These are phyloP conservation scores for Platanthera guangdongensis DNA, from an alignment of 106 monocot species.

Conservation along the genomic window DNA sequence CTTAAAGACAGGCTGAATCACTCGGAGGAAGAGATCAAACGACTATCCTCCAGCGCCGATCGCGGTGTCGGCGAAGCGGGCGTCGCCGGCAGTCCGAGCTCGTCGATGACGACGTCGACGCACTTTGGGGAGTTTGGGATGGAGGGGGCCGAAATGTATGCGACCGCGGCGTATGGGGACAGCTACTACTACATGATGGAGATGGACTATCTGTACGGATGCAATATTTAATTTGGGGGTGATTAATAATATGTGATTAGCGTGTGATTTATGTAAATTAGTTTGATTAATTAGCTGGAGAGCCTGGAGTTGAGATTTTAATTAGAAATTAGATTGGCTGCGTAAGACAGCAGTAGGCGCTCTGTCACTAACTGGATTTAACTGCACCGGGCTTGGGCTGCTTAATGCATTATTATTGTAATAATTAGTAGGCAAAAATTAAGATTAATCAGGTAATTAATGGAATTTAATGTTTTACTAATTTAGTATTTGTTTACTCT, in stretches of 20 bases:
- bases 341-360: neutral
- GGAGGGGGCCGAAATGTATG: conserved; percentile 13
- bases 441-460: conserved; percentile 1
- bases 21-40: conserved; percentile 33
- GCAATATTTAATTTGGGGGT: neutral
- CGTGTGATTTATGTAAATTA: conserved; percentile 11
- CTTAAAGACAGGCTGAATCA: conserved; percentile 27
- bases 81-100: conserved; percentile 11
- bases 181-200: conserved; percentile 16
- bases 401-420: neutral
- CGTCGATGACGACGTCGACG: conserved; percentile 12
- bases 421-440: neutral
- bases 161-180: conserved; percentile 5
- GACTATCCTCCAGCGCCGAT: neutral
- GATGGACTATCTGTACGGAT: conserved; percentile 9
- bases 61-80: neutral
- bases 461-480: neutral
- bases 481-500: neutral
- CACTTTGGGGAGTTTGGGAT: conserved; percentile 7
- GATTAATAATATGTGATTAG: neutral
- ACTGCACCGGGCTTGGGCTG: neutral
- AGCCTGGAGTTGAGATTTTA: neutral
- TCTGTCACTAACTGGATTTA: neutral
- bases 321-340: neutral
- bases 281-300: neutral